Percentiles rank a stretch among this genome's conserved stretches.
These are phyloP conservation scores for Fusarium phyllophilum DNA, from an alignment of 2,329 filamentous ascomycete genomes.

Conservation along the genomic window DNA sequence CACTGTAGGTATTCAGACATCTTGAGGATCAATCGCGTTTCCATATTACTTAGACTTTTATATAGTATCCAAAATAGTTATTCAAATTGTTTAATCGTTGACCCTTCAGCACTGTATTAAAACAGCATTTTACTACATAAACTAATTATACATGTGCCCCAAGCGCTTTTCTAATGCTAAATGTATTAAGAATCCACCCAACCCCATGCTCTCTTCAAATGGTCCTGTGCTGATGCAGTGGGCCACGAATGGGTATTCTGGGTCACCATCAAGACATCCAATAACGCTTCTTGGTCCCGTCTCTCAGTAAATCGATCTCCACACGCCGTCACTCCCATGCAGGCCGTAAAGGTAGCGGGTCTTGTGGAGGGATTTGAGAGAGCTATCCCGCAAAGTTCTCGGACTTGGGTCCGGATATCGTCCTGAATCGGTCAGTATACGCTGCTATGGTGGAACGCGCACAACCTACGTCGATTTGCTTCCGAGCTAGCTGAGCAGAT, in stretches of 20 bases:
- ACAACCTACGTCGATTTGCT: slow-evolving; percentile 48
- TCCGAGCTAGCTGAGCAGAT: slow-evolving; percentile 44
- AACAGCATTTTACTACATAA: too few relatives aligned
- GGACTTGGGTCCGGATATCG: slow-evolving; percentile 53
- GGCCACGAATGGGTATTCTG: slow-evolving; percentile 64
- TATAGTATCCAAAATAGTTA: too few relatives aligned
- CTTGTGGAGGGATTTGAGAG: slow-evolving; percentile 65
- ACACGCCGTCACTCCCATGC: slow-evolving; percentile 62
- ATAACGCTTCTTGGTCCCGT: slow-evolving; percentile 58
- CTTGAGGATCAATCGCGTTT: neutral
- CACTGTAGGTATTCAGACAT: neutral
- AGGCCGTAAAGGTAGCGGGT: slow-evolving; percentile 66
- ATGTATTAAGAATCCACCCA: slow-evolving; percentile 47
- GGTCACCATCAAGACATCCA: slow-evolving; percentile 58
- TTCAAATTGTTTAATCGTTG: accelerated
- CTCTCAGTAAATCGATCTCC: slow-evolving; percentile 61
- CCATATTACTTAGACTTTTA: too few relatives aligned
- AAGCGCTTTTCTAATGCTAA: neutral
- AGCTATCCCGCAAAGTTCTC: slow-evolving; percentile 67
- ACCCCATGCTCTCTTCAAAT: slow-evolving; percentile 61
- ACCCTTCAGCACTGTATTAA: too few relatives aligned
- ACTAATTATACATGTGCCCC: neutral
- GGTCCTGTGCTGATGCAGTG: slow-evolving; percentile 58
- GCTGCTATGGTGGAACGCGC: accelerated
- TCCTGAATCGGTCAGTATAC: slow-evolving; percentile 47